These are phyloP conservation scores for Termitomyces sp. DNA, from an alignment of 768 basidiomycete species.

Conservation along the genomic window DNA sequence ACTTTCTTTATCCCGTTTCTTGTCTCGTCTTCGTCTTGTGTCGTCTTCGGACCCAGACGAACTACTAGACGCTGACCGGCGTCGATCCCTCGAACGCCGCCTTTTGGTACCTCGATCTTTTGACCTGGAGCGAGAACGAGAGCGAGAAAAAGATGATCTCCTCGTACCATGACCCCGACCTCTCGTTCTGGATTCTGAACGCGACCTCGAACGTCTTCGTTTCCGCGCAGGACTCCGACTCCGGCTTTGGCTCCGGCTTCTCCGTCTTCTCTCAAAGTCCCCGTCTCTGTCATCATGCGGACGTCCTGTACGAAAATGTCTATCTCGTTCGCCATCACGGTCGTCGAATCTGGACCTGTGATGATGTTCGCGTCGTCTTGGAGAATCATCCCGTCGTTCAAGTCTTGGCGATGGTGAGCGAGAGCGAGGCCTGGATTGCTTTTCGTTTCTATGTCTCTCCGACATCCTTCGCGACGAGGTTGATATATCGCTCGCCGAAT, in stretches of 20 bases:
- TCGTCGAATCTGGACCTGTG: not conserved
- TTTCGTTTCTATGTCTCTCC: constrained; percentile 1
- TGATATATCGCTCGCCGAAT: not conserved
- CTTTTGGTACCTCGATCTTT: constrained; percentile 9
- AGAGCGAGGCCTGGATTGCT: constrained; percentile 1
- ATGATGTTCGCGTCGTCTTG: constrained; percentile 6
- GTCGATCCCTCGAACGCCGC: constrained; percentile 12
- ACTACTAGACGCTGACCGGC: constrained; percentile 32
- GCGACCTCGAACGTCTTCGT: constrained; percentile 29
- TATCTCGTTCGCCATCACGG: not conserved
- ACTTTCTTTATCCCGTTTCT: constrained; percentile 42
- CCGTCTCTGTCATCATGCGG: not conserved
- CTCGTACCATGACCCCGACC: constrained; percentile 24
- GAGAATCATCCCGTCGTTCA: constrained; percentile 3
- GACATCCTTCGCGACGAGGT: not conserved
- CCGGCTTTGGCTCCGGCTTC: constrained; percentile 18
- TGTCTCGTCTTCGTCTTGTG: constrained; percentile 38
- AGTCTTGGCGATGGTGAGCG: constrained; percentile 1
- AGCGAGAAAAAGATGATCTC: constrained; percentile 27
- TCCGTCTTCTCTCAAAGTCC: constrained; percentile 18
- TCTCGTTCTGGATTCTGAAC: constrained; percentile 26
- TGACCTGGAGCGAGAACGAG: constrained; percentile 23
- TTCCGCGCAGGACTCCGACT: constrained; percentile 29
- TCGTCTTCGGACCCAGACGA: constrained; percentile 38
- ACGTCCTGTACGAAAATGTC: not conserved